Conservation (phyloP, 2,329 filamentous ascomycete genomes). For the Fusarium sp. region DNA sequence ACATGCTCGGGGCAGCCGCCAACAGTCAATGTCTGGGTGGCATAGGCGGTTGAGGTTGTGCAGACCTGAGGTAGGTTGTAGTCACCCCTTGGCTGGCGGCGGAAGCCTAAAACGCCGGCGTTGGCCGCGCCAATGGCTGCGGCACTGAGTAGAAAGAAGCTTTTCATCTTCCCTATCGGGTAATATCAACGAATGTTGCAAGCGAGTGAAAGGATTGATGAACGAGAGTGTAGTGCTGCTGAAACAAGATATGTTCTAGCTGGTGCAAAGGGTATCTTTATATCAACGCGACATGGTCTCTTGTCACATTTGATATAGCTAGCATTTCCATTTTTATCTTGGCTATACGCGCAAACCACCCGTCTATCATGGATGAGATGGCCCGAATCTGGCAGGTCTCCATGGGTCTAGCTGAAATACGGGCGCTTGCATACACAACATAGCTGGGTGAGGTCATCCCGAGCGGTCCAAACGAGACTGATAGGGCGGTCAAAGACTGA, state of each 20-base stretch:
- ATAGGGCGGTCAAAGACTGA: constrained; percentile 23
- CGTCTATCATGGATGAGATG: background rate
- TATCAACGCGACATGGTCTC: background rate
- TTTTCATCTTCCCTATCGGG: constrained; percentile 17
- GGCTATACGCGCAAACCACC: constrained; percentile 6
- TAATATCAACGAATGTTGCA: constrained; percentile 24
- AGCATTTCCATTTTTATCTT: background rate
- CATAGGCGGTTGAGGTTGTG: background rate
- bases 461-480: constrained; percentile 8
- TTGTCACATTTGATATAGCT: background rate
- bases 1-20: background rate
- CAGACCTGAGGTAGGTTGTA: constrained; percentile 9
- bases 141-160: constrained; percentile 27
- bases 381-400: constrained; percentile 16
- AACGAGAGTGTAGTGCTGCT: constrained; percentile 27
- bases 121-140: constrained; percentile 27
- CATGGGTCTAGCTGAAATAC: constrained; percentile 14
- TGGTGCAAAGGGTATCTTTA: constrained; percentile 23
- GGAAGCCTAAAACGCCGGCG: constrained; percentile 22
- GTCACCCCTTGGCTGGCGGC: constrained; percentile 3
- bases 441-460: constrained; percentile 28
- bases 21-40: background rate
- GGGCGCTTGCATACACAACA: constrained; percentile 29
- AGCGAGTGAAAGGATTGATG: constrained; percentile 19
- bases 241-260: constrained; percentile 2